Conservation (phyloP, 352 stramenopile genomes). For the Pythium plurisporium region DNA sequence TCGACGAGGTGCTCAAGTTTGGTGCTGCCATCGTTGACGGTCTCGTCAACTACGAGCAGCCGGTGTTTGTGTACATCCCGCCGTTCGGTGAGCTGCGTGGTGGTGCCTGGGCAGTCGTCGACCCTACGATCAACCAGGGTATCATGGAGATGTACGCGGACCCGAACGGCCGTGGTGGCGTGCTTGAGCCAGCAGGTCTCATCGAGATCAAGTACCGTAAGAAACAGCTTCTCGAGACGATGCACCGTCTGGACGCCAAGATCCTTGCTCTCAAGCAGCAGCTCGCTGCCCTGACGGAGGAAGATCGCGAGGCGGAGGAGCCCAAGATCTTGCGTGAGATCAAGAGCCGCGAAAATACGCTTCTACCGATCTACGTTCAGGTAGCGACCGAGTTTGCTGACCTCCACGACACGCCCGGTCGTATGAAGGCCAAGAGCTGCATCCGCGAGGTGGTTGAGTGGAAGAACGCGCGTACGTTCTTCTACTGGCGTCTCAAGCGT, state of each 20-base stretch:
- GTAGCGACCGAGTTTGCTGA: slow-evolving; percentile 99
- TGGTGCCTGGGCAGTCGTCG: slow-evolving; percentile 99
- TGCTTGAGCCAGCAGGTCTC: slow-evolving; percentile 97
- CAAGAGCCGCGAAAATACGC: slow-evolving; percentile 85
- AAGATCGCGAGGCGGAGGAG: slow-evolving; percentile 38
- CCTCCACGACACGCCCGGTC: slow-evolving; percentile 99
- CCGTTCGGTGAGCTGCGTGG: slow-evolving; percentile 98
- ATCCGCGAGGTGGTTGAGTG: slow-evolving; percentile 97
- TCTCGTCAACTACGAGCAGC: slow-evolving; percentile 98
- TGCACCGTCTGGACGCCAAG: slow-evolving; percentile 96
- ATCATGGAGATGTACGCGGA: slow-evolving; percentile 99
- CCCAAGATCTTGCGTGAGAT: slow-evolving; percentile 89
- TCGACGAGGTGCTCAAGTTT: slow-evolving; percentile 99
- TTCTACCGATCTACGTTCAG: slow-evolving; percentile 97
- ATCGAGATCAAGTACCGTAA: slow-evolving; percentile 99
- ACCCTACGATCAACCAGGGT: slow-evolving; percentile 98
- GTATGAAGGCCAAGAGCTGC: slow-evolving; percentile 99
- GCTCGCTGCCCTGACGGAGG: slow-evolving; percentile 52
- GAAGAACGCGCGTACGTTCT: slow-evolving; percentile 93
- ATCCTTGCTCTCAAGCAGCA: slow-evolving; percentile 83
- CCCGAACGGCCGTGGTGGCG: slow-evolving; percentile 90
- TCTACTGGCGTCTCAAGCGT: slow-evolving; percentile 98
- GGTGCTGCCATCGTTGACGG: slow-evolving; percentile 99
- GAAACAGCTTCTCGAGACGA: slow-evolving; percentile 95
- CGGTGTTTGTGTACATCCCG: slow-evolving; percentile 99